Percentiles rank a stretch among this genome's conserved stretches.
Conservation (phyloP, 345 rosid species). For the Arabis hirsuta region DNA sequence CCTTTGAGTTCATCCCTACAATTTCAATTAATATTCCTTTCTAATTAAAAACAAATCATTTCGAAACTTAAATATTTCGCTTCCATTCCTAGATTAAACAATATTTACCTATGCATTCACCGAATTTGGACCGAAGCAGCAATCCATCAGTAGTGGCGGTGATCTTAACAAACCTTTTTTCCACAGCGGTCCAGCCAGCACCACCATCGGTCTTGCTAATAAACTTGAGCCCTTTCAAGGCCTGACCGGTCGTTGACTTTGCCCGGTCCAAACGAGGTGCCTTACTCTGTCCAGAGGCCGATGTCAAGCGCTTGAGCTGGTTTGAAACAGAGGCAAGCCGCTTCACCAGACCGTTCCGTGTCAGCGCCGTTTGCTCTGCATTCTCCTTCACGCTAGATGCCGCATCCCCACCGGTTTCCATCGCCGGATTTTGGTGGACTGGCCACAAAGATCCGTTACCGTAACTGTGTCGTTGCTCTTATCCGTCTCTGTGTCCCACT, state of each 20-base stretch:
- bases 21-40: not conserved
- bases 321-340: constrained; percentile 55
- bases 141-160: constrained; percentile 51
- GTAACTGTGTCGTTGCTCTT: constrained; percentile 47
- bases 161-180: constrained; percentile 57
- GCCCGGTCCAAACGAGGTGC: constrained; percentile 51
- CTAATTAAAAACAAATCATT: not conserved
- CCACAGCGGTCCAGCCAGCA: constrained; percentile 62
- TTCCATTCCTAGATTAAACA: not conserved
- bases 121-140: constrained; percentile 56
- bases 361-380: constrained; percentile 30
- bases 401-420: constrained; percentile 40
- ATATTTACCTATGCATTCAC: constrained; percentile 67
- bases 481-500: constrained; percentile 44
- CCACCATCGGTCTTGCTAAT: constrained; percentile 62
- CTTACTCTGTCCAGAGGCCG: constrained; percentile 39
- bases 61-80: not conserved
- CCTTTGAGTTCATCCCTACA: constrained; percentile 70
- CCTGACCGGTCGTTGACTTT: constrained; percentile 57
- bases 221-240: constrained; percentile 69
- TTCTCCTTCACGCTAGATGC: constrained; percentile 36
- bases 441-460: constrained; percentile 42
- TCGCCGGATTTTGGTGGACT: constrained; percentile 35
- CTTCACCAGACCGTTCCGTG: constrained; percentile 46
- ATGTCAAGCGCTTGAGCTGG: constrained; percentile 54